Evolutionary conservation across 306 rosid genomes (phyloP).

Genomic region (Glycine latifolia): DNA sequence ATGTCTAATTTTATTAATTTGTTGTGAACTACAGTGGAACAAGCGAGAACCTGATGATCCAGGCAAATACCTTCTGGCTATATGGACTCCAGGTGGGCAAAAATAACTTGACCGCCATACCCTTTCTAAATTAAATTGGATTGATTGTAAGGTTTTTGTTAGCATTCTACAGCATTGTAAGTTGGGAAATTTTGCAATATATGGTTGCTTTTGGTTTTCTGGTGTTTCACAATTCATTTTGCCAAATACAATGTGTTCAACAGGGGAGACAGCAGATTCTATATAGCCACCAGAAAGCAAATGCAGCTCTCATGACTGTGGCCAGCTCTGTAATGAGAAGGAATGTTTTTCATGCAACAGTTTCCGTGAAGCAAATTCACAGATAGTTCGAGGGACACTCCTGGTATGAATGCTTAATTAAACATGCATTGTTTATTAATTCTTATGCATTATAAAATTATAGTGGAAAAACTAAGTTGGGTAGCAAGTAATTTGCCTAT

Average conservation of each 20-base stretch:
- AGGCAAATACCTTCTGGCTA: constrained; percentile 81
- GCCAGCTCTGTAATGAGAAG: constrained; percentile 63
- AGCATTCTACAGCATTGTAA: background rate
- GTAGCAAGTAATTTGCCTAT: background rate
- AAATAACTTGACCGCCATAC: background rate
- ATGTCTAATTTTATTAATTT: constrained; percentile 25
- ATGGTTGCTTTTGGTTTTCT: constrained; percentile 27
- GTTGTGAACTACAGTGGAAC: constrained; percentile 64
- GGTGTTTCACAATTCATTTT: constrained; percentile 33
- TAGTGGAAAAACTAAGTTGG: background rate
- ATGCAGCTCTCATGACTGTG: constrained; percentile 67
- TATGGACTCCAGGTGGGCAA: constrained; percentile 90
- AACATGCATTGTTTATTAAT: background rate
- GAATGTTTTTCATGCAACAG: constrained; percentile 85
- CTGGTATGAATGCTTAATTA: constrained; percentile 62
- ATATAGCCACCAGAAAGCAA: constrained; percentile 71
- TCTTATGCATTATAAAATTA: background rate
- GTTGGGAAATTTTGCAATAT: constrained; percentile 8
- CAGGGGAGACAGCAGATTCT: constrained; percentile 88
- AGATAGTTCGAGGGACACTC: constrained; percentile 81
- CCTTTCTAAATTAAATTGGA: constrained; percentile 12
- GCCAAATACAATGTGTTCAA: constrained; percentile 38
- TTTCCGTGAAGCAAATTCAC: constrained; percentile 71
- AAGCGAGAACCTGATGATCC: constrained; percentile 91
- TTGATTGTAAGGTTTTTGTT: constrained; percentile 9